Percentiles rank a stretch among this genome's conserved stretches.
Conservation (phyloP, 2,329 filamentous ascomycete genomes). For the Paracamarosporium sp. region DNA sequence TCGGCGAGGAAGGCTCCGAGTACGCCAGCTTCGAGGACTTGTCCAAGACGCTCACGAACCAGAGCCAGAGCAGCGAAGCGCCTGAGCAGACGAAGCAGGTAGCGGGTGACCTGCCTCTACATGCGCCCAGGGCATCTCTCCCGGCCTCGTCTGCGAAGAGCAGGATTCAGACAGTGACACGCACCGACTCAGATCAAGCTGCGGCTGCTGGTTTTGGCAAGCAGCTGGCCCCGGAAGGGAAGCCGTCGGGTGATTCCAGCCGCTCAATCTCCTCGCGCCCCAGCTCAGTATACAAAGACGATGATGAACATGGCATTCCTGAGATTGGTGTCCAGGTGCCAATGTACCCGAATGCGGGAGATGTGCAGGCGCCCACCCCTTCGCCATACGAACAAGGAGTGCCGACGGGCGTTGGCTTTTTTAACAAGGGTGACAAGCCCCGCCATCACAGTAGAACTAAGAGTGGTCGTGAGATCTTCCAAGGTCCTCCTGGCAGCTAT, state of each 20-base stretch:
- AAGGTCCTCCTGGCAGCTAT: conserved; percentile 86
- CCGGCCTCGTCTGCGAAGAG: conserved; percentile 82
- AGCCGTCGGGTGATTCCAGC: conserved; percentile 28
- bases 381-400: conserved; percentile 59
- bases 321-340: conserved; percentile 92
- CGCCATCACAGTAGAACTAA: conserved; percentile 71
- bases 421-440: conserved; percentile 58
- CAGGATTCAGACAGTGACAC: conserved; percentile 82
- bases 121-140: conserved; percentile 88
- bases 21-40: conserved; percentile 70
- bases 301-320: conserved; percentile 85
- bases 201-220: conserved; percentile 85
- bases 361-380: conserved; percentile 94
- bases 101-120: conserved; percentile 80
- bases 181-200: conserved; percentile 87
- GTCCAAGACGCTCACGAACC: conserved; percentile 39
- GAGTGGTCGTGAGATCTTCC: conserved; percentile 73
- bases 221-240: conserved; percentile 42
- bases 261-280: conserved; percentile 55
- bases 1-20: conserved; percentile 89
- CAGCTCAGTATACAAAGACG: conserved; percentile 61
- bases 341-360: conserved; percentile 90
- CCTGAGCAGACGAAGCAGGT: conserved; percentile 80
- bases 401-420: conserved; percentile 56
- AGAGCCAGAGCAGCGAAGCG: conserved; percentile 43